Evolutionary conservation across 2,329 filamentous ascomycete species (phyloP).

Genomic region (Verticillium nubilum): DNA sequence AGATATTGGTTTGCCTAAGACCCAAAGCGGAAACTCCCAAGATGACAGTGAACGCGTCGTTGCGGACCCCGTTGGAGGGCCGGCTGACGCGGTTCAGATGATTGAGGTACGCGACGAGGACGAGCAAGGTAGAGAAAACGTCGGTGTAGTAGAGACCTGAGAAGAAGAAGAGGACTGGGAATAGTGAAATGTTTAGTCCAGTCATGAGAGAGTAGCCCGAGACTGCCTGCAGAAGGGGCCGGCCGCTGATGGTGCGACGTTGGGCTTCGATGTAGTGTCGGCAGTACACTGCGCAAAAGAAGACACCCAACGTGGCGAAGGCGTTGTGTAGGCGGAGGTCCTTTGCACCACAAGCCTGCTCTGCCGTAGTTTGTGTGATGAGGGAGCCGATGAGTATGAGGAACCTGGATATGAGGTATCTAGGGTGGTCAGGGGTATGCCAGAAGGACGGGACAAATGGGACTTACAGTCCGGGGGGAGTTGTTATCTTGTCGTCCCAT

Average conservation of each 20-base stretch:
- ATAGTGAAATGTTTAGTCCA: slow-evolving; percentile 74
- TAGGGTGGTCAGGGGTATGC: slow-evolving; percentile 14
- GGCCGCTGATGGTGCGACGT: slow-evolving; percentile 16
- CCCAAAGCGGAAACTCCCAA: slow-evolving; percentile 62
- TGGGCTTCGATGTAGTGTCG: slow-evolving; percentile 45
- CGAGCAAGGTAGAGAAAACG: slow-evolving; percentile 70
- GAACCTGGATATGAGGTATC: slow-evolving; percentile 40
- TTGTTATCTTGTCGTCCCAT: slow-evolving; percentile 98
- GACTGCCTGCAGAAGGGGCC: slow-evolving; percentile 13
- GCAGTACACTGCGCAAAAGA: slow-evolving; percentile 42
- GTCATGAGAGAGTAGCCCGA: slow-evolving; percentile 49
- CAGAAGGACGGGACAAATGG: no score
- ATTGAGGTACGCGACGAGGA: slow-evolving; percentile 63
- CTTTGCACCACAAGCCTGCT: not conserved
- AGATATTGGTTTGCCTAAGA: slow-evolving; percentile 93
- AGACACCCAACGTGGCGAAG: slow-evolving; percentile 34
- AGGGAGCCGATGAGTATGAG: not conserved
- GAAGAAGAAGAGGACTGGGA: slow-evolving; percentile 94
- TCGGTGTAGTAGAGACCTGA: slow-evolving; percentile 95
- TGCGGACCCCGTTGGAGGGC: slow-evolving; percentile 24
- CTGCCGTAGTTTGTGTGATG: not conserved
- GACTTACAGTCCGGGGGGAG: slow-evolving; percentile 76
- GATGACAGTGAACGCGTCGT: slow-evolving; percentile 38
- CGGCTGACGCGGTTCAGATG: slow-evolving; percentile 40
- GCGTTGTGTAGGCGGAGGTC: slow-evolving; percentile 36